Percentiles rank a stretch among this genome's conserved stretches.
Evolutionary conservation across 768 basidiomycete genomes (phyloP).

Genomic region (Calvatia gigantea): DNA sequence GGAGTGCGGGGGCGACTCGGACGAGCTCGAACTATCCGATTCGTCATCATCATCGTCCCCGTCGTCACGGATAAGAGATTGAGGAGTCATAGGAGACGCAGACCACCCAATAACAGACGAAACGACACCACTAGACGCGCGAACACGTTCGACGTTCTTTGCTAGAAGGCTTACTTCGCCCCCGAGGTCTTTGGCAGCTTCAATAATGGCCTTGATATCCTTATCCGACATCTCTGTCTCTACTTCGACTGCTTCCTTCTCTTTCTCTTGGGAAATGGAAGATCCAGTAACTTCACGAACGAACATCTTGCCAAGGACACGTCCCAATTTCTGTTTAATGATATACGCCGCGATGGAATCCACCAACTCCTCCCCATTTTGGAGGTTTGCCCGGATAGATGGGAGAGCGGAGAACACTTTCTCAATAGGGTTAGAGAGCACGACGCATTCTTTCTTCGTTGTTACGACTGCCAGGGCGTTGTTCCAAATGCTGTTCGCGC

Average conservation of each 20-base stretch:
- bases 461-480: conserved; percentile 9
- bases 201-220: conserved; percentile 47
- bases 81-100: neutral
- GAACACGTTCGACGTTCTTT: conserved; percentile 52
- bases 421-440: conserved; percentile 39
- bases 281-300: conserved; percentile 31
- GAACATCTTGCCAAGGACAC: conserved; percentile 54
- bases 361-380: neutral
- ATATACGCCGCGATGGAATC: conserved; percentile 47
- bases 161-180: conserved; percentile 54
- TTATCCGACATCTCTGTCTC: conserved; percentile 32
- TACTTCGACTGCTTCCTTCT: conserved; percentile 30
- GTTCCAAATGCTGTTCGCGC: conserved; percentile 39
- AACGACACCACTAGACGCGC: conserved; percentile 36
- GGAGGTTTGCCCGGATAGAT: neutral
- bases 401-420: conserved; percentile 33
- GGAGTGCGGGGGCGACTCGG: neutral
- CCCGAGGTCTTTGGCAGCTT: conserved; percentile 61
- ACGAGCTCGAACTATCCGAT: conserved; percentile 2
- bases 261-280: conserved; percentile 17
- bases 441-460: neutral
- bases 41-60: conserved; percentile 36
- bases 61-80: conserved; percentile 16
- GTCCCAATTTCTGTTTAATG: conserved; percentile 49
- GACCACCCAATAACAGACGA: conserved; percentile 1